Evolutionary conservation across 495 filamentous ascomycete genomes (phyloP).

Genomic region (Elasticomyces elasticus): DNA sequence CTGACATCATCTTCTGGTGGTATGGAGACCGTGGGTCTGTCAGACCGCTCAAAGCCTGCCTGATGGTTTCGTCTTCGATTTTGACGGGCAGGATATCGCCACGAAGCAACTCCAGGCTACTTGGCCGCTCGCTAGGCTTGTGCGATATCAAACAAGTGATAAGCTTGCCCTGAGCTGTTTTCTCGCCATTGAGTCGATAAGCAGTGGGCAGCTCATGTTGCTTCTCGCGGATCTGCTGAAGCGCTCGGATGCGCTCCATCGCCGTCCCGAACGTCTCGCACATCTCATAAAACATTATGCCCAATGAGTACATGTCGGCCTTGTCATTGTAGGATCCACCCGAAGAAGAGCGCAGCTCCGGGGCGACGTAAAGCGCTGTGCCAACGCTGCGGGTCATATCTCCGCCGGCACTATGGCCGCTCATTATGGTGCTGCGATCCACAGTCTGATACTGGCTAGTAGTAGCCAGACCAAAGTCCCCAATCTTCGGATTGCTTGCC

Average conservation of each 20-base stretch:
- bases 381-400: conserved; percentile 79
- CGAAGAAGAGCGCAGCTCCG: conserved; percentile 67
- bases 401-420: conserved; percentile 39
- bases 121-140: conserved; percentile 68
- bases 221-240: conserved; percentile 59
- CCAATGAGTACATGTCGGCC: conserved; percentile 97
- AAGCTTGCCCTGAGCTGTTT: conserved; percentile 61
- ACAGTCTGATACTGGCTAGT: conserved; percentile 55
- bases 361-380: conserved; percentile 91
- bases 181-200: conserved; percentile 61
- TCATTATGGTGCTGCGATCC: conserved; percentile 38
- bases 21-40: conserved; percentile 77
- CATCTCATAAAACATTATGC: conserved; percentile 98
- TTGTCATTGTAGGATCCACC: conserved; percentile 78
- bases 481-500: conserved; percentile 81
- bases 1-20: conserved; percentile 76
- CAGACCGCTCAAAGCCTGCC: conserved; percentile 67
- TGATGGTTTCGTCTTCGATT: conserved; percentile 84
- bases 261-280: conserved; percentile 67
- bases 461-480: conserved; percentile 91
- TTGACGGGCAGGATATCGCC: conserved; percentile 82
- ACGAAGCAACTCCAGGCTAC: conserved; percentile 72
- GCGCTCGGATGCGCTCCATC: conserved; percentile 77
- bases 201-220: conserved; percentile 59
- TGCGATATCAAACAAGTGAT: conserved; percentile 73